Evolutionary conservation across 169 alveolate species (phyloP).

Genomic region (Plasmodium billcollinsi): DNA sequence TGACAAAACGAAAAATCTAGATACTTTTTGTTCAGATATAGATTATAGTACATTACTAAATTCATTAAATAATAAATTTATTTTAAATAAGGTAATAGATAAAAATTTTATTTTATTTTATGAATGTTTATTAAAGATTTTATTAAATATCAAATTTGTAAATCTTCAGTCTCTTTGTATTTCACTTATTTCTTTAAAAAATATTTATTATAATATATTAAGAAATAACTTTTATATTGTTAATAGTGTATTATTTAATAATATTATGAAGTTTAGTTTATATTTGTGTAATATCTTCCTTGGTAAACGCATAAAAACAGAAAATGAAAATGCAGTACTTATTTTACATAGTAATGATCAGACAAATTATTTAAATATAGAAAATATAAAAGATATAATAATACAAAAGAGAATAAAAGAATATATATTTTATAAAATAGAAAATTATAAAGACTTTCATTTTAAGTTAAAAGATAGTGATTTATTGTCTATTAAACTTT

Average conservation of each 20-base stretch:
- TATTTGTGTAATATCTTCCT: conserved; percentile 30
- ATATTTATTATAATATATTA: conserved; percentile 37
- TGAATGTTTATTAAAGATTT: conserved; percentile 46
- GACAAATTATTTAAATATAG: conserved; percentile 12
- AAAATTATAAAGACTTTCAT: conserved; percentile 52
- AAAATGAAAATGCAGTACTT: conserved; percentile 37
- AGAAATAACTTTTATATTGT: conserved; percentile 27
- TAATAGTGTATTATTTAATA: conserved; percentile 25
- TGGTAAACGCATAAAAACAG: conserved; percentile 26
- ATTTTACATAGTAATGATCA: conserved; percentile 7
- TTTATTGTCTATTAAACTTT: conserved; percentile 54
- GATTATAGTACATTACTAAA: conserved; percentile 49
- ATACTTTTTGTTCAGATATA: conserved; percentile 25
- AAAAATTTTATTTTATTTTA: conserved; percentile 39
- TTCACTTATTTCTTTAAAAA: conserved; percentile 67
- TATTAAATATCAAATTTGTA: conserved; percentile 48
- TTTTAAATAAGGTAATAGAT: conserved; percentile 51
- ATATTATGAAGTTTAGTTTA: conserved; percentile 42
- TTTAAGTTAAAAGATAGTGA: conserved; percentile 62
- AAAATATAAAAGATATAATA: conserved; percentile 28
- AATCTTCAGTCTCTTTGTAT: conserved; percentile 56
- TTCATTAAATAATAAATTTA: conserved; percentile 55
- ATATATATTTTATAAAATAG: conserved; percentile 64
- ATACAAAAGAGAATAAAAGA: conserved; percentile 12
- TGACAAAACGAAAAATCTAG: conserved; percentile 16